A percentile compares a stretch with the other conserved stretches of the same genome.
These are phyloP conservation scores for Viola pubescens DNA, from an alignment of 441 rosid species.

Conservation along the genomic window DNA sequence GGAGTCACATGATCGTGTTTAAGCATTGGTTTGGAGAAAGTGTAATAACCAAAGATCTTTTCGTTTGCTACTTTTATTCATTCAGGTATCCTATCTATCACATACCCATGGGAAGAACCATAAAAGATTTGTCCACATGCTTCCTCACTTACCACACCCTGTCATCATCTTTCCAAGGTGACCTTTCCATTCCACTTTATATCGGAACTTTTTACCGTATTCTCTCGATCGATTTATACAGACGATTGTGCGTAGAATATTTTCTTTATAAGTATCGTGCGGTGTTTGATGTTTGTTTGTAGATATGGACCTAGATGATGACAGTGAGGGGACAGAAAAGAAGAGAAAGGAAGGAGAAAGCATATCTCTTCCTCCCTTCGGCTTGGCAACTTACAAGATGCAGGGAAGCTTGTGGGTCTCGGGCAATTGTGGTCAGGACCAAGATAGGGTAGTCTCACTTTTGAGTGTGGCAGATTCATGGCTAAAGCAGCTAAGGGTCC, in stretches of 20 bases:
- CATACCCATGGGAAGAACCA: slow-evolving; percentile 96
- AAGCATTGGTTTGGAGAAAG: background rate
- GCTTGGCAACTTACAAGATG: slow-evolving; percentile 94
- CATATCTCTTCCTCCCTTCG: slow-evolving; percentile 61
- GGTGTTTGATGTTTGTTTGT: background rate
- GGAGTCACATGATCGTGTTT: background rate
- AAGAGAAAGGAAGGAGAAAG: slow-evolving; percentile 61
- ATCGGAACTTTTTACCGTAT: background rate
- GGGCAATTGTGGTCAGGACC: slow-evolving; percentile 68
- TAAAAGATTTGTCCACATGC: slow-evolving; percentile 87
- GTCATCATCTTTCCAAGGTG: slow-evolving; percentile 93
- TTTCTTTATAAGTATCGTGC: background rate
- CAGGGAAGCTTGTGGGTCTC: slow-evolving; percentile 88
- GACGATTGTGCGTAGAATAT: background rate
- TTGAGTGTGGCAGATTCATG: slow-evolving; percentile 94
- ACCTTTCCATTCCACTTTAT: background rate
- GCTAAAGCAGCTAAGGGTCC: slow-evolving; percentile 92
- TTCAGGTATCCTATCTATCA: slow-evolving; percentile 89
- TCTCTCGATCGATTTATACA: background rate
- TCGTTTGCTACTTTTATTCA: background rate
- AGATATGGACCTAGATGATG: slow-evolving; percentile 71
- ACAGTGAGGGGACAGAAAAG: slow-evolving; percentile 33
- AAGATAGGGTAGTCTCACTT: slow-evolving; percentile 64
- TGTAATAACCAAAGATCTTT: slow-evolving; percentile 2
- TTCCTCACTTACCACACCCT: slow-evolving; percentile 94